These are phyloP conservation scores for Choiromyces venosus DNA, from an alignment of 495 filamentous ascomycete genomes.

Conservation along the genomic window DNA sequence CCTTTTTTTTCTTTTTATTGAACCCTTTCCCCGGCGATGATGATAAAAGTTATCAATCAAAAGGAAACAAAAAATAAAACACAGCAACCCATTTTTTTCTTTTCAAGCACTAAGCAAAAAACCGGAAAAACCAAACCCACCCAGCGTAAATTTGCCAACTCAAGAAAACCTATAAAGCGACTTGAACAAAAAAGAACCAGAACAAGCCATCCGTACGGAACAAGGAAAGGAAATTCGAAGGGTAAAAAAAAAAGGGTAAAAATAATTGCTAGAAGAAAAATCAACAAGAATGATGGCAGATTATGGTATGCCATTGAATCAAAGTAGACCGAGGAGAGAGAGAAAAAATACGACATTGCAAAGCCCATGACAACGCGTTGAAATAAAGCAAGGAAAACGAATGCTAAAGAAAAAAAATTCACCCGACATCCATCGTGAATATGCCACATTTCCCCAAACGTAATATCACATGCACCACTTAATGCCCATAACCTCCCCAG, in stretches of 20 bases:
- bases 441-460: neutral
- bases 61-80: conserved; percentile 22
- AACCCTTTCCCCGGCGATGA: conserved; percentile 1
- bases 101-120: conserved; percentile 24
- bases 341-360: conserved; percentile 24
- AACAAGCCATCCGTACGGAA: conserved; percentile 24
- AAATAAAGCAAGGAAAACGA: neutral
- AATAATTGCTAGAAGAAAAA: conserved; percentile 28
- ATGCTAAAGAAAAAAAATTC: neutral
- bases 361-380: conserved; percentile 4
- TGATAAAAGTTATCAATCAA: conserved; percentile 7
- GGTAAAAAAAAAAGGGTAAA: conserved; percentile 15
- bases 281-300: conserved; percentile 37
- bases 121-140: conserved; percentile 26
- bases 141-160: conserved; percentile 35
- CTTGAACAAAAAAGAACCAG: conserved; percentile 21
- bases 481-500: conserved; percentile 32
- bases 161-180: conserved; percentile 30
- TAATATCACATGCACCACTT: neutral
- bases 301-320: conserved; percentile 32
- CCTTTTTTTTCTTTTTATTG: neutral
- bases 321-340: conserved; percentile 34
- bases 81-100: conserved; percentile 35
- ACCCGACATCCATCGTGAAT: conserved; percentile 12
- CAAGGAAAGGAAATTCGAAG: conserved; percentile 26